Evolutionary conservation across 2,329 filamentous ascomycete species (phyloP), one percentile per base, ranked within the genome.

Genomic region (Fusarium pininemorale): DNA sequence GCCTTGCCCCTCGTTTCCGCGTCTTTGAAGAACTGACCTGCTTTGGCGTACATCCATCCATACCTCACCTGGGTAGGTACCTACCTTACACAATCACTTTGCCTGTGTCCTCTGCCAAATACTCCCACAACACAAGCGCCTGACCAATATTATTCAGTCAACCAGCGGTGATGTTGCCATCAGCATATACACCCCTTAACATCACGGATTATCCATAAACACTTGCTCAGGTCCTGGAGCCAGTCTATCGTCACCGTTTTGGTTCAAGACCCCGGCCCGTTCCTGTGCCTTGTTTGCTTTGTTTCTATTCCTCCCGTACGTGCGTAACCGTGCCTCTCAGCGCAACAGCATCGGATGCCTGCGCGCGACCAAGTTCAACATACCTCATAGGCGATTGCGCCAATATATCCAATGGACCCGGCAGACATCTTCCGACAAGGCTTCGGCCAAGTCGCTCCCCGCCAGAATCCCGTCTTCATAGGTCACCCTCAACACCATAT

Each of bases 381-480:
- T 48, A 41, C 61, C 57, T 63, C 32, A 53, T 56, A 61, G 61
- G 54, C 62, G 61, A 51, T 38, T 41, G 35, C 53, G 50, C 60
- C 57, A 44, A 56, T 41, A 39, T 57, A 62, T 62, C 71, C 75
- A 74, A 92, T 92, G 90, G 88, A 92, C 80, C 85, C 88, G 73
- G 84, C 87, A 72, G 86, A 87, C 78, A 84, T 91, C 78, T 90
- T 91, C 77, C 88, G 88, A 75, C 89, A 89, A 80, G 89, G 88
- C 78, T 84, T 90, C 67, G 85, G 84, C 63, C 81, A 83, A 55
- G 82, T 84, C 67, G 83, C 81, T 72, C 83, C 84, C 51, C 82
- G 84, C 55, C 79, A 79, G 63, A 77, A 77, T 79, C 80, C 80
- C 42, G 73, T 75, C 42, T 71, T 82, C 80, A 77, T 77, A 60